Evolutionary conservation across 306 rosid genomes (phyloP), one percentile per base, ranked within the genome.

Genomic region (Casuarina glauca): DNA sequence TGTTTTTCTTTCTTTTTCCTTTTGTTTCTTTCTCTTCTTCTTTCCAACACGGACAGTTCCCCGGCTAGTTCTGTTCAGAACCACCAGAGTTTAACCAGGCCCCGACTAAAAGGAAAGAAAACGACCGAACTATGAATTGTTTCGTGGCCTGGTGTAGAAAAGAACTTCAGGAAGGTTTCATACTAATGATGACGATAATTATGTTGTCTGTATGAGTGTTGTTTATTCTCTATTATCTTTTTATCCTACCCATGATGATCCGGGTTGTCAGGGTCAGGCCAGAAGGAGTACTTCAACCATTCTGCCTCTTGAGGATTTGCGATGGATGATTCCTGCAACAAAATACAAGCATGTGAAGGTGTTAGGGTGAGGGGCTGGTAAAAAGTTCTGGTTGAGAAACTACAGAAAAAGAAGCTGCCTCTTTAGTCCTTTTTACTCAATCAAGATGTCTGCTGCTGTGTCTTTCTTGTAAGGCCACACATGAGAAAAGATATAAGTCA

Each of bases 261-360:
- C 77, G 89, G 89, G 88, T 89, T 88, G 90, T 90, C 90, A 69
- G 98, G 90, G 75, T 93, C 98, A 70, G 96, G 89, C 99, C 99
- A 95, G 78, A 86, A 95, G 72, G 97, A 78, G 66, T 93, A 95
- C 79, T 93, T 95, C 94, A 95, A 82, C 99, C 99, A 95, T 63
- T 95, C 99, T 71, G 91, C 84, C 81, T 93, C 99, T 85, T 93
- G 91, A 41, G 81, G 88, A 79, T 88, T 91, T 82, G 87, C 36
- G 60, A 91, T 90, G 48, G 96, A 81, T 85, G 97, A 70, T 42
- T 91, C 98, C 99, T 91, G 87, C 77, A 41, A 78, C 16, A 50
- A 74, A 87, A 74, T 4, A 26, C 16, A 76, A 1, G 74, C 19
- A 6, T 70, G 20, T 51, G 69, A 49, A 70, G 20, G 75, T 26